These are phyloP conservation scores for Zygosaccharomyces bisporus DNA, from an alignment of 805 yeast genomes.

Conservation along the genomic window DNA sequence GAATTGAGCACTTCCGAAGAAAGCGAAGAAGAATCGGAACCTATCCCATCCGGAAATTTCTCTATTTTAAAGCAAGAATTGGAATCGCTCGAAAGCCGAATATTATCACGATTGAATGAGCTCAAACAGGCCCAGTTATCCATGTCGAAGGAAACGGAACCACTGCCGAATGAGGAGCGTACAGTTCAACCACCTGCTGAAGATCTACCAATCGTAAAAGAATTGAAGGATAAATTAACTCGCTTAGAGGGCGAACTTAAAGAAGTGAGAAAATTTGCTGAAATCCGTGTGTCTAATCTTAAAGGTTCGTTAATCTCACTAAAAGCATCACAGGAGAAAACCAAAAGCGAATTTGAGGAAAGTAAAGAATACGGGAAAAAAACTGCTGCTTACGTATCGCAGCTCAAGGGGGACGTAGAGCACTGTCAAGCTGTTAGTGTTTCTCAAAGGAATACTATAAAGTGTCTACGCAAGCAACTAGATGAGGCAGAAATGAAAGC, in stretches of 20 bases:
- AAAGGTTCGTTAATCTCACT: slow-evolving; percentile 6
- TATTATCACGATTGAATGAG: slow-evolving; percentile 11
- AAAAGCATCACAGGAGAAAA: background rate
- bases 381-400: slow-evolving; percentile 7
- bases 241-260: slow-evolving; percentile 9
- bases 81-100: slow-evolving; percentile 9
- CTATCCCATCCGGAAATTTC: background rate
- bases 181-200: slow-evolving; percentile 3
- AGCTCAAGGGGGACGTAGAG: background rate
- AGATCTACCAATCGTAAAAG: slow-evolving; percentile 13
- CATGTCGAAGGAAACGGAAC: background rate
- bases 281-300: slow-evolving; percentile 12
- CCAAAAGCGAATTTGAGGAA: slow-evolving; percentile 3
- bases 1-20: background rate
- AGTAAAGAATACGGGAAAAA: slow-evolving; percentile 1
- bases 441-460: slow-evolving; percentile 4
- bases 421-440: slow-evolving; percentile 1
- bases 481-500: background rate
- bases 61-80: slow-evolving; percentile 3
- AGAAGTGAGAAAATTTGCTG: slow-evolving; percentile 5
- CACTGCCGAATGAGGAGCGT: background rate
- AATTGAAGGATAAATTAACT: slow-evolving; percentile 9
- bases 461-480: slow-evolving; percentile 1
- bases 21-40: background rate
- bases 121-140: slow-evolving; percentile 1